Conservation (phyloP, 805 yeast genomes). For the Scheffersomyces lignosus region DNA sequence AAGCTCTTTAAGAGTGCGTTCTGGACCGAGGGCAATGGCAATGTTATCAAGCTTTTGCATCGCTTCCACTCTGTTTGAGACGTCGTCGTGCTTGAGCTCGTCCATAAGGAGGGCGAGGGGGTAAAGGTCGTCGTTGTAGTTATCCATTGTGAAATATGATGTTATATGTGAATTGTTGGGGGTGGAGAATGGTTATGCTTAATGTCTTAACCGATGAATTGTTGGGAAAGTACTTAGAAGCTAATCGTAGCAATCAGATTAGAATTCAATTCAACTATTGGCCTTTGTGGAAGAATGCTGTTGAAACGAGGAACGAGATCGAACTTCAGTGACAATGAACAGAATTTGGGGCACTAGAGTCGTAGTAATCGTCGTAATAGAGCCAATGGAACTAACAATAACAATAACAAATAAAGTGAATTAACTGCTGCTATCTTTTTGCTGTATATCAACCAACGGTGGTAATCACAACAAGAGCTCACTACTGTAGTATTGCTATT, state of each 20-base stretch:
- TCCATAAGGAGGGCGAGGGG: constrained; percentile 97
- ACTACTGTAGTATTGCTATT: no score
- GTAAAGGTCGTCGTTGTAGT: constrained; percentile 63
- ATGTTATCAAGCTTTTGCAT: constrained; percentile 93
- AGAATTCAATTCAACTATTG: neutral
- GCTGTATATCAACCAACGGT: no score
- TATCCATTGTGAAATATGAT: constrained; percentile 25
- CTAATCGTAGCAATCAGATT: no score
- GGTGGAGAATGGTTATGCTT: neutral
- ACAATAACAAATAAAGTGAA: no score
- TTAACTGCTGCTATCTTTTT: no score
- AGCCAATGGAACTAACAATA: no score
- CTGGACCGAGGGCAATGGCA: constrained; percentile 92
- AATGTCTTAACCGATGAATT: neutral
- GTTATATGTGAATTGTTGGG: neutral
- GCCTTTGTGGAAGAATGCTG: neutral
- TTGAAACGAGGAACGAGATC: no score
- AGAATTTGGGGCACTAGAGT: no score
- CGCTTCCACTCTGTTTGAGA: constrained; percentile 88
- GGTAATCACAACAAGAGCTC: no score
- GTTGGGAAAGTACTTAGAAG: neutral
- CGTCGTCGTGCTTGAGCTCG: constrained; percentile 95
- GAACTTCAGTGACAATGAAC: no score
- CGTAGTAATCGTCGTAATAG: no score
- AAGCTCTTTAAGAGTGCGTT: constrained; percentile 84